Conservation (phyloP, 176 grass and related monocot genomes). For the Triticum dicoccoides region DNA sequence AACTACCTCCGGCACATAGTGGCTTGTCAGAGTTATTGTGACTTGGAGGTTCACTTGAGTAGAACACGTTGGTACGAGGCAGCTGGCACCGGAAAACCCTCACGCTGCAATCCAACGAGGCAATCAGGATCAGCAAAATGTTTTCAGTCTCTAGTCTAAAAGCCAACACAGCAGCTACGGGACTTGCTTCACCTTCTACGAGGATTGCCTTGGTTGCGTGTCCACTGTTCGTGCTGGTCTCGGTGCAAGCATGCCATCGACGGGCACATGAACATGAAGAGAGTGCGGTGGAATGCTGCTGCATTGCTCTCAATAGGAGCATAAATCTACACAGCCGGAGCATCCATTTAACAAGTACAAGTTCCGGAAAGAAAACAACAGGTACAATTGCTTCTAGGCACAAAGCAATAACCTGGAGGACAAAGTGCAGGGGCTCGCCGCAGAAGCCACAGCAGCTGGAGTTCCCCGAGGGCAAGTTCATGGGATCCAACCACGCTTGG, state of each 20-base stretch:
- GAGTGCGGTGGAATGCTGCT: constrained; percentile 68
- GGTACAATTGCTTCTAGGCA: not conserved
- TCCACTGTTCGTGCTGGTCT: constrained; percentile 95
- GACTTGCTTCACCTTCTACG: constrained; percentile 56
- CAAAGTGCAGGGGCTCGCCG: constrained; percentile 72
- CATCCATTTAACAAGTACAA: not conserved
- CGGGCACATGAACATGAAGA: constrained; percentile 87
- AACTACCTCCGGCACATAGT: constrained; percentile 64
- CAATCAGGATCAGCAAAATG: constrained; percentile 34
- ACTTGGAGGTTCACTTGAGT: constrained; percentile 60
- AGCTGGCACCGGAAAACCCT: constrained; percentile 91
- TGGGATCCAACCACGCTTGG: constrained; percentile 77
- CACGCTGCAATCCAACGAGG: constrained; percentile 45
- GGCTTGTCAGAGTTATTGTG: constrained; percentile 58
- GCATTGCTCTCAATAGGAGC: constrained; percentile 48
- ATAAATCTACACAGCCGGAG: constrained; percentile 52
- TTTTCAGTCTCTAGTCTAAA: not conserved
- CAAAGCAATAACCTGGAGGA: constrained; percentile 62
- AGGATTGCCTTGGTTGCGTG: constrained; percentile 49
- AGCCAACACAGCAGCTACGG: not conserved
- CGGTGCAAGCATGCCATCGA: constrained; percentile 76
- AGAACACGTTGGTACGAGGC: constrained; percentile 68
- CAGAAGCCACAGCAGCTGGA: constrained; percentile 63
- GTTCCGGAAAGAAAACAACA: not conserved
- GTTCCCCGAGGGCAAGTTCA: constrained; percentile 60